Evolutionary conservation across 1,284 basidiomycete species (phyloP), one percentile per base, ranked within the genome.

Genomic region (Boletus chippewaensis): DNA sequence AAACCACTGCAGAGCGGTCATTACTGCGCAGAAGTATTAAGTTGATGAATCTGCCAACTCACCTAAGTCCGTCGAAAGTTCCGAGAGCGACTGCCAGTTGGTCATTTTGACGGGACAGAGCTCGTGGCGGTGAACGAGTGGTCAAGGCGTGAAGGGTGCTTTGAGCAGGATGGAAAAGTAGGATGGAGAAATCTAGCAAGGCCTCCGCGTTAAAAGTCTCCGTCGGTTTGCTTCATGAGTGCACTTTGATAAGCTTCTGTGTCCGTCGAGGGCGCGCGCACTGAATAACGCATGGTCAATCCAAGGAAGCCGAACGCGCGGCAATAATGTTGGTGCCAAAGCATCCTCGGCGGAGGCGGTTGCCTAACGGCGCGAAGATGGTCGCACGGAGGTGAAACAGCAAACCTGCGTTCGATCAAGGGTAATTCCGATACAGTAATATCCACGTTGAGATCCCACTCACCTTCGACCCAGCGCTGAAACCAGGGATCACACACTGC

Each of bases 61-160:
- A 68, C 64, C 40, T 5, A 50, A 38, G 50, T 65, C 67, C 8
- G 34, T 51, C 16, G 54, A 59, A 38, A 67, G 52, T 43, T 63
- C 56, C 6, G 54, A 40, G 29, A 50, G 47, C 4, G 64, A 65
- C 34, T 67, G 53, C 64, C 67, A 69, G 34, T 57, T 40, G 22
- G 49, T 48, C 66, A 65, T 69, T 31, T 54, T 40, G 47, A 42
- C 15, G 15, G 40, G 47, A 45, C 22, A 13, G 32, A 10, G 24
- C 38, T 36, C 26, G 44, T 26, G 34, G 35, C 41, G 24, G 36
- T 26, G 29, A 48, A 59, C 4, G 38, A 60, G 26, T 44, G 45
- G 38, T 29, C 29, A 42, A 38, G 39, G 24, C 38, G 29, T 35
- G n/a, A 48, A 40, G n/a, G 18, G 35, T 11, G 24, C 39, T 47